A percentile compares a stretch with the other conserved stretches of the same genome.
These are phyloP conservation scores for Flaveria bidentis DNA, from an alignment of 129 eudicot species.

Conservation along the genomic window DNA sequence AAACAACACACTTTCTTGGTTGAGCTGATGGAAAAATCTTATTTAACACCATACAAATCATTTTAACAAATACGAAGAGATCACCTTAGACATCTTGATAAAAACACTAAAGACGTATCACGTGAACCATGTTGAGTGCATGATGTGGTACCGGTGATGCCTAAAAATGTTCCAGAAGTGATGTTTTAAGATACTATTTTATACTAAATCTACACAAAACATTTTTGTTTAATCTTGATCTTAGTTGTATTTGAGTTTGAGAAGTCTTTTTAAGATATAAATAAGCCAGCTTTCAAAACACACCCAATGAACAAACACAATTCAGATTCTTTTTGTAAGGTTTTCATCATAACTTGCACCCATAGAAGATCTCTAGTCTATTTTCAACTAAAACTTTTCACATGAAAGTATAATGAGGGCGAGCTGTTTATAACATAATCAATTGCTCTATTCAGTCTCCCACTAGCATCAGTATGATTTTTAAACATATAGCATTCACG, in stretches of 20 bases:
- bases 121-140: not conserved
- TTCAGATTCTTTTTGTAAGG: not conserved
- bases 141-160: not conserved
- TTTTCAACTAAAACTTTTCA: conserved; percentile 14
- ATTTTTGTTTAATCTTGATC: conserved; percentile 11
- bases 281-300: conserved; percentile 18
- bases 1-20: too few relatives aligned
- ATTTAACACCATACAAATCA: not conserved
- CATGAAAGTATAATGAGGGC: not conserved
- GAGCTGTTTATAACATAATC: conserved; percentile 10
- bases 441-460: conserved; percentile 11
- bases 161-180: not conserved
- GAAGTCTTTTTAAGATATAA: not conserved
- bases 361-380: conserved; percentile 17
- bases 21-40: too few relatives aligned
- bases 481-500: not conserved
- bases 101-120: not conserved
- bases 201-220: not conserved
- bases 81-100: not conserved
- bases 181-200: not conserved
- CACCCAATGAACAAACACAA: conserved; percentile 9
- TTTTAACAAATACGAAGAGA: not conserved
- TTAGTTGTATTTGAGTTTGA: conserved; percentile 4
- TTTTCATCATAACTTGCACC: not conserved
- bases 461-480: conserved; percentile 2